Evolutionary conservation across 2,329 filamentous ascomycete genomes (phyloP), one percentile per base, ranked within the genome.

Genomic region (Aspergillus ibericus): DNA sequence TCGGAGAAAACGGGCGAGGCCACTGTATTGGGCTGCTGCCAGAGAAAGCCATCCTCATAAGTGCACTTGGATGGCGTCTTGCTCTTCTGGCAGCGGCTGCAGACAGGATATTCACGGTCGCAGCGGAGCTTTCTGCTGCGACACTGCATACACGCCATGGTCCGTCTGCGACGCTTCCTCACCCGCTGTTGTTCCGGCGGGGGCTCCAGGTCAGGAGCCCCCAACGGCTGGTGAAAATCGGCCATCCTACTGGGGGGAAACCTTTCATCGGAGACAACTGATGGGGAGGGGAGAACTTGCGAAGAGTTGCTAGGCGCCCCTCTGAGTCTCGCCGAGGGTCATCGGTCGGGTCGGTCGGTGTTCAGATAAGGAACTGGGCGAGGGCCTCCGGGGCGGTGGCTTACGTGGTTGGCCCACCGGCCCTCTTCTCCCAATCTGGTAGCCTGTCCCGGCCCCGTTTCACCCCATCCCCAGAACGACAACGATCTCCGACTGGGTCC

Each of bases 121-220:
- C 77, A 79, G 58, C 74, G 76, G 34, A 78, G 65, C 61, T 79
- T 79, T 47, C 76, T 67, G 55, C 69, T 73, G 55, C 77, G 74
- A 60, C 77, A 79, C 35, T 75, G 75, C 16, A 72, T 71, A 60
- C 77, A 79, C 15, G 77, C 75, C 62, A 78, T 71, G 9, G 77
- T 76, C 22, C 75, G 70, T 20, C 76, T 66, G 57, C 73, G 72
- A 29, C 75, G 66, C 63, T 77, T 77, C 29, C 74, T 74, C 55
- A 71, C 70, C 44, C 71, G 68, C 8, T 69, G 68, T 34, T 66
- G 59, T 16, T 53, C 59, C 13, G 38, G 53, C 15, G 47, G 61
- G 15, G 49, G 56, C 32, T 56, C 49, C 12, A 44, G 38, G 5
- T 53, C 49, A 18, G 59, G 34, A 60, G 27, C 36, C 40, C 48